Base-by-base conservation (phyloP, 345 rosid species). In the Eucalyptus shirleyi region DNA sequence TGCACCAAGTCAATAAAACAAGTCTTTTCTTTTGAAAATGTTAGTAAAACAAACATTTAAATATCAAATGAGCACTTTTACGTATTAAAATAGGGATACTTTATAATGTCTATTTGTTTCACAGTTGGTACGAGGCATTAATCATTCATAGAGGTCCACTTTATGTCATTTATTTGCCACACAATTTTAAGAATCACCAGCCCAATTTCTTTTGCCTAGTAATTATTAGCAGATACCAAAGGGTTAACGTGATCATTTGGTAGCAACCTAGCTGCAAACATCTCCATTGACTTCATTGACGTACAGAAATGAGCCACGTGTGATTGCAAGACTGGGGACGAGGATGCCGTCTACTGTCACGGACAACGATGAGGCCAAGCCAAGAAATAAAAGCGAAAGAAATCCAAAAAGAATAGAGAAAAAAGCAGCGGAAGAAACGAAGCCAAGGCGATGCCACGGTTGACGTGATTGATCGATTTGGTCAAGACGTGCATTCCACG, bases 51-150 rank as follows among this genome's bases (percentile, higher is more conserved):
- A n/a, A n/a, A n/a, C n/a, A n/a, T n/a, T n/a, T 5, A 5, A 19
- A 34, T 34, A 16, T 17, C 3, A 34, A 34, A 69, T 17, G 44
- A 19, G 1, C 2, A 1, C 44, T 34, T 16, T 19, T 69, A 69
- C 2, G 6, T 17, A 32, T 18, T 32, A 69, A 69, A 34, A 8
- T 17, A 17, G 40, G 16, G 40, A 67, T 67, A 4, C 16, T n/a
- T 65, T n/a, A n/a, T 15, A 18, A 34, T 69, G 1, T 69, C 26
- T 69, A 69, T 34, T 9, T 34, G 10, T 72, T 8, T 72, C 82
- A 3, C 14, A 34, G 2, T 18, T 18, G 4, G 6, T 5, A 10
- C 0, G 14, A 9, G 44, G 24, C 26, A 69, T 34, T 9, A 9
- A 23, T 69, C 13, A 17, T 34, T 2, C 19, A 19, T 19, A 16